Percentiles rank a stretch among this genome's conserved stretches.
Evolutionary conservation across 805 yeast species (phyloP).

Genomic region (Limtongia smithiae): DNA sequence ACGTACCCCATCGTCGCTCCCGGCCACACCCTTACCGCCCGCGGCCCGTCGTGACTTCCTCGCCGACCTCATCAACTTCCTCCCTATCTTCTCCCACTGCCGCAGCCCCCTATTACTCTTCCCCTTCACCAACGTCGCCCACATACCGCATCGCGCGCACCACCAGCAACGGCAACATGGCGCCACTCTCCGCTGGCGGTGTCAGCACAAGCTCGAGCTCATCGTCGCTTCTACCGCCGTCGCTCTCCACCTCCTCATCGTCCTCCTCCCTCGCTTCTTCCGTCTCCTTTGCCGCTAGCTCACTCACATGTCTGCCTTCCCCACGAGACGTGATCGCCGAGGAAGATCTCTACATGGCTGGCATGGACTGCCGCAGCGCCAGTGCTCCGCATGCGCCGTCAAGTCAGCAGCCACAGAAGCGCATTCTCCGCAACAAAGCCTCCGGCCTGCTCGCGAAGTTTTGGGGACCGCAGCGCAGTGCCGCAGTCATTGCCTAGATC

Average conservation of each 20-base stretch:
- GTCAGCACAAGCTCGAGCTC: not conserved
- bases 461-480: constrained; percentile 20
- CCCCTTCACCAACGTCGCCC: constrained; percentile 2
- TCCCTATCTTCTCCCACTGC: constrained; percentile 9
- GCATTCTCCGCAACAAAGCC: constrained; percentile 14
- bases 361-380: not conserved
- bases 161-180: constrained; percentile 1
- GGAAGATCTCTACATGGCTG: constrained; percentile 3
- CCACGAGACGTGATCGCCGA: constrained; percentile 12
- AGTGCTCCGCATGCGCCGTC: constrained; percentile 4
- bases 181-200: constrained; percentile 2
- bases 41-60: not conserved
- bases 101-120: constrained; percentile 8
- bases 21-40: not conserved
- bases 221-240: constrained; percentile 3
- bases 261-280: constrained; percentile 21
- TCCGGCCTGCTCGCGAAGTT: constrained; percentile 28
- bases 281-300: constrained; percentile 10
- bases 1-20: constrained; percentile 11
- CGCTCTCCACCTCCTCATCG: constrained; percentile 16
- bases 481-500: too few relatives aligned
- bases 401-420: constrained; percentile 13
- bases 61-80: not conserved
- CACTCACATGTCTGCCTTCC: constrained; percentile 22
- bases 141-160: not conserved